These are phyloP conservation scores for Aspergillus luchuensis DNA, from an alignment of 2,329 filamentous ascomycete genomes.

Conservation along the genomic window DNA sequence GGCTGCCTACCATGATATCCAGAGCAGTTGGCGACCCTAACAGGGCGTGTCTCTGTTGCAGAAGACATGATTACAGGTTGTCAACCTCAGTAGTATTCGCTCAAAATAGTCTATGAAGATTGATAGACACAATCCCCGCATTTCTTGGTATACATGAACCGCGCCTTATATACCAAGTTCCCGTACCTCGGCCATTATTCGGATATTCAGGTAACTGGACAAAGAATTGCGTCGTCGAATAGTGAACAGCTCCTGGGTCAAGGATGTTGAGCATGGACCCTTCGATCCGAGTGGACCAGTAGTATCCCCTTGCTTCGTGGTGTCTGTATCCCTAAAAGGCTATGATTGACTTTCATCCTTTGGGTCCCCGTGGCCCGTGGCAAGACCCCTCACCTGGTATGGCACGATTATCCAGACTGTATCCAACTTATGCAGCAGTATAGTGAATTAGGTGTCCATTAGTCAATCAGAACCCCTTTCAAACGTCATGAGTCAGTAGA, in stretches of 20 bases:
- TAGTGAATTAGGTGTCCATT: background rate
- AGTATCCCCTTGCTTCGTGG: too few species aligned
- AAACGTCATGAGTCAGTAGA: background rate
- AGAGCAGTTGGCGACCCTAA: constrained; percentile 40
- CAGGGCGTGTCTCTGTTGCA: constrained; percentile 22
- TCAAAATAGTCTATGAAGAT: background rate
- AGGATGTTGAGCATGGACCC: too few species aligned
- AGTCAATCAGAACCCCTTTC: too few species aligned
- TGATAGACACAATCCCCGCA: background rate
- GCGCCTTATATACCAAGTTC: too few species aligned
- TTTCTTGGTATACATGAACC: too few species aligned
- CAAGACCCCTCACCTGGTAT: background rate
- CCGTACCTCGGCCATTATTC: too few species aligned
- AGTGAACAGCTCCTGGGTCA: too few species aligned
- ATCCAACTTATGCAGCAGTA: background rate
- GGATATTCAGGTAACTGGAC: too few species aligned
- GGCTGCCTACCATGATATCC: constrained; percentile 28
- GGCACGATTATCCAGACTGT: background rate
- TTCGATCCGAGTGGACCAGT: too few species aligned
- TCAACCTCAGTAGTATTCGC: background rate
- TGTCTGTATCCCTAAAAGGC: background rate
- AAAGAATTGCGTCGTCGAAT: too few species aligned
- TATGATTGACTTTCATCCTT: background rate
- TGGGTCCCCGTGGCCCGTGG: background rate
- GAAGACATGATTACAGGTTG: background rate